Conservation (phyloP, 305 asterid species). For the Rubia balearica region DNA sequence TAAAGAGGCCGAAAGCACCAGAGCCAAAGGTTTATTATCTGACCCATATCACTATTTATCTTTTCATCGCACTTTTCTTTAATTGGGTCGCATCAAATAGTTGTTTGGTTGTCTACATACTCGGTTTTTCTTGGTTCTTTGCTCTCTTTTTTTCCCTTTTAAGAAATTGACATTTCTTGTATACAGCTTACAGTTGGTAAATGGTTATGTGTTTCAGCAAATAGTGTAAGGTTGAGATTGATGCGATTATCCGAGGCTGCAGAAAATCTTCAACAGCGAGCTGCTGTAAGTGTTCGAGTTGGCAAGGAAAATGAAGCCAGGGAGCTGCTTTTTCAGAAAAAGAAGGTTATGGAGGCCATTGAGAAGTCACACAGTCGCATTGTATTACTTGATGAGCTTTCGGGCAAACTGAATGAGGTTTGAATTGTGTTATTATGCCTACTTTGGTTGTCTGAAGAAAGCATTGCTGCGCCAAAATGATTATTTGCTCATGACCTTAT, state of each 20-base stretch:
- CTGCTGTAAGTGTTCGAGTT: slow-evolving; percentile 57
- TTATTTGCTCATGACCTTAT: not conserved
- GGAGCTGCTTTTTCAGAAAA: slow-evolving; percentile 71
- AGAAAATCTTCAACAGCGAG: slow-evolving; percentile 73
- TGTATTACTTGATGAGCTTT: slow-evolving; percentile 68
- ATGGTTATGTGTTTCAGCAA: slow-evolving; percentile 45
- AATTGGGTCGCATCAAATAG: slow-evolving; percentile 2
- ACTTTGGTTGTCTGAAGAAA: slow-evolving; percentile 6
- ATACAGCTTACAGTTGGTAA: slow-evolving; percentile 14
- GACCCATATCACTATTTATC: not conserved
- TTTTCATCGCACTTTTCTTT: not conserved
- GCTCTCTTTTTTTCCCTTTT: not conserved
- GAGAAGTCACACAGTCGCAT: slow-evolving; percentile 77
- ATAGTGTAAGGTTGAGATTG: slow-evolving; percentile 67
- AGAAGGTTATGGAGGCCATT: slow-evolving; percentile 79
- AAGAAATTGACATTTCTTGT: slow-evolving; percentile 1
- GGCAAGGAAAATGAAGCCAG: slow-evolving; percentile 82
- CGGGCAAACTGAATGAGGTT: slow-evolving; percentile 72
- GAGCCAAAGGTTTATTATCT: slow-evolving; percentile 23
- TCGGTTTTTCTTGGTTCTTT: not conserved
- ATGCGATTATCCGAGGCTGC: slow-evolving; percentile 86
- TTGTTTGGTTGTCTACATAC: not conserved
- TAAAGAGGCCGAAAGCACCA: slow-evolving; percentile 32
- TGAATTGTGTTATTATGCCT: slow-evolving; percentile 6
- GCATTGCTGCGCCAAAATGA: not conserved